A percentile compares a stretch with the other conserved stretches of the same genome.
Conservation (phyloP, 164 flowering plant genomes). For the Aristolochia fimbriata region DNA sequence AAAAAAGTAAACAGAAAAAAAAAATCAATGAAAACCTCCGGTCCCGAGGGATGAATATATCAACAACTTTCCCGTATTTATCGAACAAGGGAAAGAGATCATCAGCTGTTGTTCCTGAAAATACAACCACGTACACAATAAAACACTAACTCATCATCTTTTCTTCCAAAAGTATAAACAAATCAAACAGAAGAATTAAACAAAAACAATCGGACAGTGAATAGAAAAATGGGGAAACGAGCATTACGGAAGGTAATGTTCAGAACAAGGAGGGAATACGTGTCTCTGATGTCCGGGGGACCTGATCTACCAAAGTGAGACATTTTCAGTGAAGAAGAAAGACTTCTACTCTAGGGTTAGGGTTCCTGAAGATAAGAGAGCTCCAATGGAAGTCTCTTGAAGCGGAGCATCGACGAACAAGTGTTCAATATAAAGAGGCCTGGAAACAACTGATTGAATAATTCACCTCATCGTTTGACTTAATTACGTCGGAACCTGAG, state of each 20-base stretch:
- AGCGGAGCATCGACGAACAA: no score
- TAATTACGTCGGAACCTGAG: no score
- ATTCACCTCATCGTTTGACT: no score
- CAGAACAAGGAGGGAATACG: slow-evolving; percentile 95
- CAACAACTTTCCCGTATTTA: slow-evolving; percentile 92
- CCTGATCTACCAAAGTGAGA: slow-evolving; percentile 97
- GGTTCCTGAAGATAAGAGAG: no score
- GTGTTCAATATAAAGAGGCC: no score
- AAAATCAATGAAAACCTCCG: slow-evolving; percentile 30
- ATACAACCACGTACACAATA: no score
- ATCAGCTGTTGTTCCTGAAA: slow-evolving; percentile 82
- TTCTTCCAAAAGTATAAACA: not conserved
- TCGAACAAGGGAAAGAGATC: slow-evolving; percentile 87
- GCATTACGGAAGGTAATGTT: slow-evolving; percentile 89
- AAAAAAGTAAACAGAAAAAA: not conserved
- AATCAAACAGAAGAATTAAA: not conserved
- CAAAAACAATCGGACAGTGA: not conserved
- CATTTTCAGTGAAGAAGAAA: slow-evolving; percentile 28
- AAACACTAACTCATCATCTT: not conserved
- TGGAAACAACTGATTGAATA: no score
- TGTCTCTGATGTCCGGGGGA: slow-evolving; percentile 91
- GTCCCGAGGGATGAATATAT: slow-evolving; percentile 87
- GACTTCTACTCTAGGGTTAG: slow-evolving; percentile 9
- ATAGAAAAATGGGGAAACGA: slow-evolving; percentile 1
- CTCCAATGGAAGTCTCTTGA: no score